phyloP scores from a whole-genome alignment of 352 stramenopile species.

The Phytophthora pluvialis region DNA sequence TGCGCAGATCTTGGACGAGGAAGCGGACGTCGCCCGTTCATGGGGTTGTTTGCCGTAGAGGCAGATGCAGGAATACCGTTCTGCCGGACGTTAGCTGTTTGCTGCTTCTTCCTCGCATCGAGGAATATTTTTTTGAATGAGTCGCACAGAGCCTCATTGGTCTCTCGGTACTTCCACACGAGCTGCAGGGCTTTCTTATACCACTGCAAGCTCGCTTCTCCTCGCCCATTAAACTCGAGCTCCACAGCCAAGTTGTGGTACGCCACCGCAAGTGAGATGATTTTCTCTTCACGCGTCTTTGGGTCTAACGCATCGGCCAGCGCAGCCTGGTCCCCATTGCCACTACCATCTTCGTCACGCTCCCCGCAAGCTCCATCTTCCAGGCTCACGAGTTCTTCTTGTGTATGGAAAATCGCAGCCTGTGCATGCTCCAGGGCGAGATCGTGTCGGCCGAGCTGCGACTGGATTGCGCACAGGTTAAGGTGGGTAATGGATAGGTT shows the following conservation, averaged over 20 bases:
- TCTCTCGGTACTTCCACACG: conserved; percentile 63
- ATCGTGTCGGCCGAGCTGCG: conserved; percentile 73
- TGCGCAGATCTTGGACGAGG: conserved; percentile 52
- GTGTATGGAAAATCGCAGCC: conserved; percentile 80
- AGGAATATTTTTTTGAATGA: conserved; percentile 82
- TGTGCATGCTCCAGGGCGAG: conserved; percentile 78
- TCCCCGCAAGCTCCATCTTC: conserved; percentile 28
- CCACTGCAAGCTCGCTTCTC: conserved; percentile 81
- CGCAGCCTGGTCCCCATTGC: conserved; percentile 33
- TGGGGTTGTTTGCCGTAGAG: background rate
- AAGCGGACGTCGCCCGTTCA: conserved; percentile 2
- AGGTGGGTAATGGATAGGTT: conserved; percentile 85
- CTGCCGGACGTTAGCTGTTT: conserved; percentile 32
- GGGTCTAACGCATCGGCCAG: conserved; percentile 58
- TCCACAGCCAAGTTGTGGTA: conserved; percentile 86
- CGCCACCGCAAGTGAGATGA: conserved; percentile 75
- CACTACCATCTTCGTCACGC: conserved; percentile 18
- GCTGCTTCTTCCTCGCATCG: conserved; percentile 70
- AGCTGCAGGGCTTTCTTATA: conserved; percentile 85
- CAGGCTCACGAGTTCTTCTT: conserved; percentile 77
- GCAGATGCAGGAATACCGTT: conserved; percentile 25
- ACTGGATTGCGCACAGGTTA: conserved; percentile 85
- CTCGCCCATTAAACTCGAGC: conserved; percentile 75
- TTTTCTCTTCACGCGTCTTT: conserved; percentile 76
- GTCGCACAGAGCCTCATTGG: conserved; percentile 63